These are phyloP conservation scores for Spencermartinsiella ligniputridi DNA, from an alignment of 1,139 yeast species.

Conservation along the genomic window DNA sequence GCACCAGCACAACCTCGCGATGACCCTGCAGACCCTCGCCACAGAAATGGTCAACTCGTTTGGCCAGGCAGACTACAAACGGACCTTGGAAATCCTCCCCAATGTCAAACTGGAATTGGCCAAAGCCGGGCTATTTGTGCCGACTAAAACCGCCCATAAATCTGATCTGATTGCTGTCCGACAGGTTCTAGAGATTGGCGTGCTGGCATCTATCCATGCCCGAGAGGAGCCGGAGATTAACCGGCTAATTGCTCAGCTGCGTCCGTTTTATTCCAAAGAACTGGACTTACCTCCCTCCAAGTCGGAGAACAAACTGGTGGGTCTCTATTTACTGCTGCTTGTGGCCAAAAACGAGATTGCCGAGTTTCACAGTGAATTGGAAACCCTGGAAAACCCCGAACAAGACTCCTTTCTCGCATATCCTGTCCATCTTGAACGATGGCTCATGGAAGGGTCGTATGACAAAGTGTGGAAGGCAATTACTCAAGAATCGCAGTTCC, in stretches of 20 bases:
- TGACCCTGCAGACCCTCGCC: conserved; percentile 40
- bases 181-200: conserved; percentile 82
- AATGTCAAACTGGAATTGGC: conserved; percentile 76
- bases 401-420: conserved; percentile 60
- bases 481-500: conserved; percentile 43
- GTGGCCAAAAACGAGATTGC: conserved; percentile 82
- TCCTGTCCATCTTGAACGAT: conserved; percentile 85
- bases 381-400: conserved; percentile 62
- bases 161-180: conserved; percentile 75
- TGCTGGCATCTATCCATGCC: conserved; percentile 65
- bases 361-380: conserved; percentile 85
- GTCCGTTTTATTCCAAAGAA: conserved; percentile 59
- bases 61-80: conserved; percentile 54
- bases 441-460: conserved; percentile 95
- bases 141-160: conserved; percentile 46
- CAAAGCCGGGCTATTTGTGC: conserved; percentile 71
- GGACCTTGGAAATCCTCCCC: conserved; percentile 59
- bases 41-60: conserved; percentile 63
- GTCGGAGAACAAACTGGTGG: conserved; percentile 71
- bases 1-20: no score
- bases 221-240: conserved; percentile 63
- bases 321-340: conserved; percentile 69
- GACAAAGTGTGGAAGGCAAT: conserved; percentile 85
- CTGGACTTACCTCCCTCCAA: conserved; percentile 50
- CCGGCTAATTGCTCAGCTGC: conserved; percentile 68